A percentile compares a stretch with the other conserved stretches of the same genome.
These are phyloP conservation scores for Syncephalastrum contaminatum DNA, from an alignment of 371 early-diverging fungal genomes.

Conservation along the genomic window DNA sequence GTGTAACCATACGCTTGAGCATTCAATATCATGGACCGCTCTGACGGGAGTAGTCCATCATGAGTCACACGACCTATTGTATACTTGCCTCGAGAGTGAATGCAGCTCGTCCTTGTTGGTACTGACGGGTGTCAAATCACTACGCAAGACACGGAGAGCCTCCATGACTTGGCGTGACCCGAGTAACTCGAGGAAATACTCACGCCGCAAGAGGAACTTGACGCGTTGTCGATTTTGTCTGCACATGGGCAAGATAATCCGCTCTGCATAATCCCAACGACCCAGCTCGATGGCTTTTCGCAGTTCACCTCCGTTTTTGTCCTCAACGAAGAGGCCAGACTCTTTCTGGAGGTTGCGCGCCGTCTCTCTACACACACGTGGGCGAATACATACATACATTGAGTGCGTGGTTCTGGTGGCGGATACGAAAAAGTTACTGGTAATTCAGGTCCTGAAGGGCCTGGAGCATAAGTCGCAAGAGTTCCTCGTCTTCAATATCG, in stretches of 20 bases:
- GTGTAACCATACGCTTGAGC: not conserved
- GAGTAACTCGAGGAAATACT: conserved; percentile 82
- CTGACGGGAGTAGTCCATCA: not conserved
- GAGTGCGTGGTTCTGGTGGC: too few species aligned
- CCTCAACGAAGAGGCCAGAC: conserved; percentile 71
- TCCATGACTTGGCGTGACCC: conserved; percentile 57
- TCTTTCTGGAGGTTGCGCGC: conserved; percentile 68
- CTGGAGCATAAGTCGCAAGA: conserved; percentile 86
- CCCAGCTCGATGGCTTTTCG: conserved; percentile 68
- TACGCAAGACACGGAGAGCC: conserved; percentile 70
- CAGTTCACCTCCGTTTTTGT: conserved; percentile 55
- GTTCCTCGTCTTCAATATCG: conserved; percentile 55
- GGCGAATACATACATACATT: conserved; percentile 3
- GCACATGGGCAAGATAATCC: conserved; percentile 41
- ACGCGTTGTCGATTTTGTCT: not conserved
- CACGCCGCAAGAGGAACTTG: conserved; percentile 71
- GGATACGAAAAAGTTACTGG: conserved; percentile 45
- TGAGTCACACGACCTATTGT: conserved; percentile 3
- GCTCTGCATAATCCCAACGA: conserved; percentile 71
- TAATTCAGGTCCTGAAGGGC: conserved; percentile 82
- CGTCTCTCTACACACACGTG: conserved; percentile 42
- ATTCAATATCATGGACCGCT: not conserved
- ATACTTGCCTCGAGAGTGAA: conserved; percentile 30
- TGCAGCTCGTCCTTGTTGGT: conserved; percentile 62
- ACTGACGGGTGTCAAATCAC: conserved; percentile 73